These are phyloP conservation scores for Taiozyma sp. DNA, from an alignment of 1,139 yeast species.

Conservation along the genomic window DNA sequence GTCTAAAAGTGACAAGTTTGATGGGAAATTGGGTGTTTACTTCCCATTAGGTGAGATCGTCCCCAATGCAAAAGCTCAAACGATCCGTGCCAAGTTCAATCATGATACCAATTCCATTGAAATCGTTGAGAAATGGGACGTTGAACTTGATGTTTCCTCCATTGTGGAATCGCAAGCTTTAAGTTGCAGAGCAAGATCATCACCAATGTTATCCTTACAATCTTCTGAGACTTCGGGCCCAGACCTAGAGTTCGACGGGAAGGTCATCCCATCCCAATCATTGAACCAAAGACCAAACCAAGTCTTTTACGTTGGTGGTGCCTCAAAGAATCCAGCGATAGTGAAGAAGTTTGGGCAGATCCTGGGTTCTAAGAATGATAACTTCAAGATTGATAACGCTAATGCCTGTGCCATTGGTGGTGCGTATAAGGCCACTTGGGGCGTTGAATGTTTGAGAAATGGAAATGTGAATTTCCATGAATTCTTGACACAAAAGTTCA, in stretches of 20 bases:
- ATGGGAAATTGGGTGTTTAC: constrained; percentile 63
- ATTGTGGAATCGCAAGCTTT: constrained; percentile 86
- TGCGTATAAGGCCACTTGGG: constrained; percentile 82
- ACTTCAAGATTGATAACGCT: constrained; percentile 68
- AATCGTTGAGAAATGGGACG: constrained; percentile 26
- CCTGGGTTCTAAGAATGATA: constrained; percentile 57
- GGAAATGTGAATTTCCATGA: constrained; percentile 15
- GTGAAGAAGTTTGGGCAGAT: constrained; percentile 66
- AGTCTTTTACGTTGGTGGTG: constrained; percentile 85
- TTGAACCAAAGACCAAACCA: constrained; percentile 52
- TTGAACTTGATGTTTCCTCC: constrained; percentile 65
- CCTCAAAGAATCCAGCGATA: constrained; percentile 65
- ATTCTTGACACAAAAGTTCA: constrained; percentile 40
- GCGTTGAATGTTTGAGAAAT: constrained; percentile 21
- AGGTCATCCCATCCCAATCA: constrained; percentile 21
- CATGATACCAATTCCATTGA: constrained; percentile 25
- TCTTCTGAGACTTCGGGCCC: background rate
- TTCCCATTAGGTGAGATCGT: constrained; percentile 88
- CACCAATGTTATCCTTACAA: constrained; percentile 53
- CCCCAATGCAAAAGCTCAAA: constrained; percentile 67
- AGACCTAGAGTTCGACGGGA: constrained; percentile 27
- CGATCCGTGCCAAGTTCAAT: constrained; percentile 41
- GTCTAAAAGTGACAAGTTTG: constrained; percentile 23
- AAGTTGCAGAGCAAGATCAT: constrained; percentile 73
- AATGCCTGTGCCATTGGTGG: constrained; percentile 97